Conservation (phyloP, 768 basidiomycete genomes). For the Sistotremastrum niveocremeum region DNA sequence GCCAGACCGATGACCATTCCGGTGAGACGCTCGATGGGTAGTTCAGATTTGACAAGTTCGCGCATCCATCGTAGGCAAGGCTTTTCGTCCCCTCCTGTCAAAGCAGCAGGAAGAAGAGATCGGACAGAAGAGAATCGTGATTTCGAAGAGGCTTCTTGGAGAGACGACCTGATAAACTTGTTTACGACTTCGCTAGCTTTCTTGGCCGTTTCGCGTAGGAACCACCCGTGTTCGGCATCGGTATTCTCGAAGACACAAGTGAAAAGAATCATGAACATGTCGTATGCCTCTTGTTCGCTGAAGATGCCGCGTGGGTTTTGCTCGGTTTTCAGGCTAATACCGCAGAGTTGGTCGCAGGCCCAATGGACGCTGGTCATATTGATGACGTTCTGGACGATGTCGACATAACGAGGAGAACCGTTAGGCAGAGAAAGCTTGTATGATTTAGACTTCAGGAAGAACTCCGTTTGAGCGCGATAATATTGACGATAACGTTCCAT, state of each 20-base stretch:
- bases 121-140: neutral
- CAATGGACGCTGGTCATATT: slow-evolving; percentile 29
- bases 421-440: slow-evolving; percentile 15
- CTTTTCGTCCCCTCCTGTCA: slow-evolving; percentile 19
- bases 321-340: slow-evolving; percentile 33
- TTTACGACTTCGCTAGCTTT: slow-evolving; percentile 19
- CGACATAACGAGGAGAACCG: slow-evolving; percentile 25
- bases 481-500: slow-evolving; percentile 17
- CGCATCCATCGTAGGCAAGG: slow-evolving; percentile 27
- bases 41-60: slow-evolving; percentile 21
- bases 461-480: slow-evolving; percentile 16
- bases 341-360: slow-evolving; percentile 28
- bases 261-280: slow-evolving; percentile 23
- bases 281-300: slow-evolving; percentile 34
- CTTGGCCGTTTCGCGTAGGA: slow-evolving; percentile 16
- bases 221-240: slow-evolving; percentile 22
- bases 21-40: slow-evolving; percentile 28
- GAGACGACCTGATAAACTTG: slow-evolving; percentile 19
- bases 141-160: slow-evolving; percentile 16
- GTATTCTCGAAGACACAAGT: slow-evolving; percentile 18
- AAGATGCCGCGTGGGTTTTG: slow-evolving; percentile 28
- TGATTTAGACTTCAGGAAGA: slow-evolving; percentile 20
- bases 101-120: slow-evolving; percentile 3
- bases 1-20: slow-evolving; percentile 33
- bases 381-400: slow-evolving; percentile 36